Evolutionary conservation across 495 filamentous ascomycete genomes (phyloP).

Genomic region (Penicillium ucsense): DNA sequence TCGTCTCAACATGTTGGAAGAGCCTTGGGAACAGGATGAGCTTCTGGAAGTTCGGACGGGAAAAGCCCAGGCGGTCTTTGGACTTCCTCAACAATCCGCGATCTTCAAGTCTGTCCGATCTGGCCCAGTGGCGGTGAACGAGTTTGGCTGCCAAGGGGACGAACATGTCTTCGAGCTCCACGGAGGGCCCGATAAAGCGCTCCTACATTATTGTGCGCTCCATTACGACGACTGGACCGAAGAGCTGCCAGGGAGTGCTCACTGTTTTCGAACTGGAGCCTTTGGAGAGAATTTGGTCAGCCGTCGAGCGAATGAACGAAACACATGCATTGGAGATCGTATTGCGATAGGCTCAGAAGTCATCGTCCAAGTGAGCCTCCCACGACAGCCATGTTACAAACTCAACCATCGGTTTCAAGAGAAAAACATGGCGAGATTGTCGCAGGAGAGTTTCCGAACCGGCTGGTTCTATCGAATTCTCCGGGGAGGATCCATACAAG

Average conservation of each 20-base stretch:
- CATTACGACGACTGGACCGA: conserved; percentile 3
- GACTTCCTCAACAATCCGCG: conserved; percentile 1
- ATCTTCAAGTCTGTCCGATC: conserved; percentile 3
- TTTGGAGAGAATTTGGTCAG: conserved; percentile 6
- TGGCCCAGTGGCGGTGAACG: background rate
- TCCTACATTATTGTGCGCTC: conserved; percentile 2
- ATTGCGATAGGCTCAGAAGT: conserved; percentile 1
- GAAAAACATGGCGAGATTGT: conserved; percentile 1
- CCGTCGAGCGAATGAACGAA: conserved; percentile 1
- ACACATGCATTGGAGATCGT: conserved; percentile 6
- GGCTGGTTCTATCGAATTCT: conserved; percentile 7
- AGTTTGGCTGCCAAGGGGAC: conserved; percentile 2
- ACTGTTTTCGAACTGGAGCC: background rate
- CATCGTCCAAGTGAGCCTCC: conserved; percentile 2
- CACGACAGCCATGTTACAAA: conserved; percentile 8
- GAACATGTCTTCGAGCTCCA: conserved; percentile 6
- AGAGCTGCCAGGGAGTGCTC: background rate
- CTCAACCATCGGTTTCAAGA: conserved; percentile 5
- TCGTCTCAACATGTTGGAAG: background rate
- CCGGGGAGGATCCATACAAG: background rate
- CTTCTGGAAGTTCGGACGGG: conserved; percentile 1
- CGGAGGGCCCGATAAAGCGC: conserved; percentile 6
- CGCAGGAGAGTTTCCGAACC: background rate
- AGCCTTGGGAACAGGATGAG: background rate
- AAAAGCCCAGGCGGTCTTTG: conserved; percentile 1